These are phyloP conservation scores for Cladophialophora exuberans DNA, from an alignment of 2,329 filamentous ascomycete genomes.

Conservation along the genomic window DNA sequence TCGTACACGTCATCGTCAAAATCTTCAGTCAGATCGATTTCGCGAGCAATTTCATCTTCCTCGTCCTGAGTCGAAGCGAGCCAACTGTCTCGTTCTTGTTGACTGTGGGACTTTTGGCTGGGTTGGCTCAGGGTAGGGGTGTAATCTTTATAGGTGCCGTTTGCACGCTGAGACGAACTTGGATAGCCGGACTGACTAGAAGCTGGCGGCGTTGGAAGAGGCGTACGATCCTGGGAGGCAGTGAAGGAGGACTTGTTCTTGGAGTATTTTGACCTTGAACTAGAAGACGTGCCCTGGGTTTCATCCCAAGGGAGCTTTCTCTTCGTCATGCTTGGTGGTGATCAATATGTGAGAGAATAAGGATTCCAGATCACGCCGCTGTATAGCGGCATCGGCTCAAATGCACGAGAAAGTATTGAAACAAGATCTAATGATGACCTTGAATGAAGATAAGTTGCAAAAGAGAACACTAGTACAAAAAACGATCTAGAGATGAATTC, in stretches of 20 bases:
- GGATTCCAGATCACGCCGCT: no score
- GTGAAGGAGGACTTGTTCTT: slow-evolving; percentile 13
- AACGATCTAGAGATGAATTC: no score
- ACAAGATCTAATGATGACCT: no score
- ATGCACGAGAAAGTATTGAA: no score
- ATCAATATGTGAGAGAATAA: neutral
- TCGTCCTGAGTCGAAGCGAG: slow-evolving; percentile 33
- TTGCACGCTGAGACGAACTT: slow-evolving; percentile 5
- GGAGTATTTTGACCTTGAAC: slow-evolving; percentile 14
- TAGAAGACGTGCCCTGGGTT: neutral
- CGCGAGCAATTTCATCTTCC: slow-evolving; percentile 31
- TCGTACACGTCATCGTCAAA: slow-evolving; percentile 42
- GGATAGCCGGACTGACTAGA: slow-evolving; percentile 22
- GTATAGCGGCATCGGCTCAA: no score
- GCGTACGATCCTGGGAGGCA: slow-evolving; percentile 11
- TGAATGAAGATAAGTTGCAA: no score
- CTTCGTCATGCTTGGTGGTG: neutral
- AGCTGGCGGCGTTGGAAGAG: slow-evolving; percentile 26
- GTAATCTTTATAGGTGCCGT: slow-evolving; percentile 11
- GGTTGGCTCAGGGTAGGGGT: slow-evolving; percentile 3
- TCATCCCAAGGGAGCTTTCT: neutral
- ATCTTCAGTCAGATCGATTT: slow-evolving; percentile 38
- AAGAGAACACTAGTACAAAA: no score
- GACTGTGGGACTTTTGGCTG: slow-evolving; percentile 5
- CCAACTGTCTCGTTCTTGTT: slow-evolving; percentile 23